phyloP scores from a whole-genome alignment of 352 stramenopile genomes.

The Globisporangium abappressorium region DNA sequence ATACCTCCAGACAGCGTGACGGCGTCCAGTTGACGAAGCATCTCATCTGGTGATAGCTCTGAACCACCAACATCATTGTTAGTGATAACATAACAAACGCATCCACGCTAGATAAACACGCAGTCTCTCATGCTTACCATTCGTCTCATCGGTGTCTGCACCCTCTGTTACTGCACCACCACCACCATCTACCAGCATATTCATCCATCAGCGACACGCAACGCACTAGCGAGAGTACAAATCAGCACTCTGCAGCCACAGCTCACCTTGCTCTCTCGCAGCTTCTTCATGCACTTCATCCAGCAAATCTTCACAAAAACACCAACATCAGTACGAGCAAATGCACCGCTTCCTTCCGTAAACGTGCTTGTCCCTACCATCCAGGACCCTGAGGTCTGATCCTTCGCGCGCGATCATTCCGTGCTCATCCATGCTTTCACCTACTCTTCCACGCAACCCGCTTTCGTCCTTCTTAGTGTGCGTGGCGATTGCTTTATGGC shows the following conservation, averaged over 20 bases:
- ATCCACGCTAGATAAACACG: neutral
- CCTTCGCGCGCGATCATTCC: neutral
- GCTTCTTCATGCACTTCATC: conserved; percentile 13
- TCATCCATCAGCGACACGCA: neutral
- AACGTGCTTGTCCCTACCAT: neutral
- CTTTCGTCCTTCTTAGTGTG: neutral
- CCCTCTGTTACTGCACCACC: neutral
- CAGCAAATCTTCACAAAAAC: conserved; percentile 8
- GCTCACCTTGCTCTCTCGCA: conserved; percentile 8
- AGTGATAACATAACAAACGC: neutral
- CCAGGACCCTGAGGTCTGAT: conserved; percentile 1
- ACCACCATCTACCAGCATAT: neutral
- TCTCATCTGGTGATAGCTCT: conserved; percentile 27
- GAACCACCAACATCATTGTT: neutral
- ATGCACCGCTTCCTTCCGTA: neutral
- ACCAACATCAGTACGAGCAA: neutral
- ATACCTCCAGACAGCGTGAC: conserved; percentile 11
- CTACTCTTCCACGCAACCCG: neutral
- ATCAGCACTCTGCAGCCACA: neutral
- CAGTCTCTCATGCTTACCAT: neutral
- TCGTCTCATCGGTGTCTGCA: neutral
- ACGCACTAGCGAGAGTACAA: neutral
- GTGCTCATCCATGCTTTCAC: neutral
- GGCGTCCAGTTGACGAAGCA: conserved; percentile 36
- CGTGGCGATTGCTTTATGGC: neutral